phyloP scores from a whole-genome alignment of 805 yeast genomes.

The Schizosaccharomyces osmophilus region DNA sequence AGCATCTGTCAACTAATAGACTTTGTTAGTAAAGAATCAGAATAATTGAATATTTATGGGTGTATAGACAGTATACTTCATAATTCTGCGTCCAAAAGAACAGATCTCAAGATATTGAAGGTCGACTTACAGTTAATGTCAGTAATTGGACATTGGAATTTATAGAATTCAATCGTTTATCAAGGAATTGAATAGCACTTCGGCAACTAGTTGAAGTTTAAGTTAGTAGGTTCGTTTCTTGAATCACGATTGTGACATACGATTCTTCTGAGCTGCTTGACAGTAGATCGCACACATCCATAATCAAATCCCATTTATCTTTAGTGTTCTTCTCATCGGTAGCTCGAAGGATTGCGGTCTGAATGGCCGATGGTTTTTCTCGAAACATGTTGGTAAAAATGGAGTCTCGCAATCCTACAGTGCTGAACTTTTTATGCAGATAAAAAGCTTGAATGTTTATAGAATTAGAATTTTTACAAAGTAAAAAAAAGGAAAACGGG shows the following conservation, averaged over 20 bases:
- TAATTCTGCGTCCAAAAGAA: not conserved
- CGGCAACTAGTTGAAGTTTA: slow-evolving; percentile 12
- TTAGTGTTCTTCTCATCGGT: slow-evolving; percentile 37
- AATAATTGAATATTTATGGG: not conserved
- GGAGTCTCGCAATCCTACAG: not conserved
- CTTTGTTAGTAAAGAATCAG: not conserved
- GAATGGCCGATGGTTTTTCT: not conserved
- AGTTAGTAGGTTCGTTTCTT: not conserved
- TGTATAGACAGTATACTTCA: not conserved
- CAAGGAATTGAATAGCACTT: slow-evolving; percentile 23
- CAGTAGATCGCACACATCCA: slow-evolving; percentile 44
- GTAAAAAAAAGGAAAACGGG: too few species aligned
- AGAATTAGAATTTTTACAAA: too few species aligned
- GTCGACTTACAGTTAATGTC: slow-evolving; percentile 18
- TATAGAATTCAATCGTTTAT: slow-evolving; percentile 23
- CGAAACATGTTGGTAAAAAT: slow-evolving; percentile 1
- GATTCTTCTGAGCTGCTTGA: slow-evolving; percentile 35
- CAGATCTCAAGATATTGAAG: too few species aligned
- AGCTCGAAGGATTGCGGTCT: slow-evolving; percentile 18
- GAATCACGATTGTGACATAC: slow-evolving; percentile 4
- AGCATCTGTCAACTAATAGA: slow-evolving; percentile 20
- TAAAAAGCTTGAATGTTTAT: too few species aligned
- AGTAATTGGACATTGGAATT: slow-evolving; percentile 47
- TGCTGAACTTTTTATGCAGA: too few species aligned
- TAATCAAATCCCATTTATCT: slow-evolving; percentile 43